Conservation (phyloP, 2,329 filamentous ascomycete species). For the Trichoderma afroharzianum region DNA sequence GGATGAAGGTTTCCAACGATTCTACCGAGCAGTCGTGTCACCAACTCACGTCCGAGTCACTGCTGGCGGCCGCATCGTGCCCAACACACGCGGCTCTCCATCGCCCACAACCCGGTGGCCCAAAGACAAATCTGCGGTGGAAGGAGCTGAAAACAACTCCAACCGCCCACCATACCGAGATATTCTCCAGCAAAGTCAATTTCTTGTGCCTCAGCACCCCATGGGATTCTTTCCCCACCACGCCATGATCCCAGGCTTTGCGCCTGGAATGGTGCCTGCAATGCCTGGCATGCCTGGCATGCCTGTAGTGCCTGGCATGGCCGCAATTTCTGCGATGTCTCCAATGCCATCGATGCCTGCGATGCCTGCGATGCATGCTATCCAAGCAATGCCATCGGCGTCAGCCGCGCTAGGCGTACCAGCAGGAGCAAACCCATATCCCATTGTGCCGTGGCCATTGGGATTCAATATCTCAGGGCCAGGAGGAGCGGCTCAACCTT, state of each 20-base stretch:
- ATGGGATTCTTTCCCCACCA: conserved; percentile 25
- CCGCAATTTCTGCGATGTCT: neutral
- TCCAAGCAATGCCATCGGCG: conserved; percentile 26
- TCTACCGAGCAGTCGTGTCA: conserved; percentile 65
- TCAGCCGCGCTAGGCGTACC: conserved; percentile 23
- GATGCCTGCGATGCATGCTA: neutral
- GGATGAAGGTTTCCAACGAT: conserved; percentile 63
- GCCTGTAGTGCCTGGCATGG: neutral
- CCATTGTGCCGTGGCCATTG: conserved; percentile 41
- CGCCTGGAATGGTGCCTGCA: conserved; percentile 29
- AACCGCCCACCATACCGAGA: conserved; percentile 23
- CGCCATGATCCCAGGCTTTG: conserved; percentile 32
- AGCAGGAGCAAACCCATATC: conserved; percentile 30
- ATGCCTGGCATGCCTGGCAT: conserved; percentile 19
- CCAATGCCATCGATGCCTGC: neutral
- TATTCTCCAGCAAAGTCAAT: conserved; percentile 12
- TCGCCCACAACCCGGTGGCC: conserved; percentile 52
- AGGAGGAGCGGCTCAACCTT: conserved; percentile 26
- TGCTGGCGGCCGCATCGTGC: conserved; percentile 63
- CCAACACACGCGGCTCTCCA: conserved; percentile 54
- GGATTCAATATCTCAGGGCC: conserved; percentile 33
- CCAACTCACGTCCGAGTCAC: conserved; percentile 65
- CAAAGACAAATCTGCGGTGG: conserved; percentile 37
- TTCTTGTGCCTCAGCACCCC: conserved; percentile 19
- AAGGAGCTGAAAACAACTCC: conserved; percentile 25